Conservation (phyloP, 2,329 filamentous ascomycete species). For the Huntiella abstrusa region DNA sequence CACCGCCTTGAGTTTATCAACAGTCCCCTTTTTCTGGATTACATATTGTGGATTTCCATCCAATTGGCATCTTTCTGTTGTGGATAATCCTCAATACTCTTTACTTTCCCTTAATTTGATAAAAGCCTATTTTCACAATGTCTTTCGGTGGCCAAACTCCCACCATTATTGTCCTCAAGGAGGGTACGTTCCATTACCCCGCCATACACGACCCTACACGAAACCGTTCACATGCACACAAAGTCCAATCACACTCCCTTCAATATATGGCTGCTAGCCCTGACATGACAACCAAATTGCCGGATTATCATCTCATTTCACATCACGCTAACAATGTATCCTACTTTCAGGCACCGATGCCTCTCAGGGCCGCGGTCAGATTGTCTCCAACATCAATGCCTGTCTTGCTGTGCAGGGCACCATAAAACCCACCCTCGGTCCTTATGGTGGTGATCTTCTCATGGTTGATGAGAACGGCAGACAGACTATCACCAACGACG, state of each 20-base stretch:
- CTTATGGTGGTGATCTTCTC: conserved; percentile 89
- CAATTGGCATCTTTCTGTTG: background rate
- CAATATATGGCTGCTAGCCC: background rate
- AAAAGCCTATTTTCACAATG: conserved; percentile 34
- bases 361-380: conserved; percentile 91
- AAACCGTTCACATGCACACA: too few relatives aligned
- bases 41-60: background rate
- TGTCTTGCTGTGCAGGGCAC: conserved; percentile 90
- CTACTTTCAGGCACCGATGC: conserved; percentile 63
- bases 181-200: conserved; percentile 47
- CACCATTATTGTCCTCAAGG: conserved; percentile 94
- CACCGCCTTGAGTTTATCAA: conserved; percentile 9
- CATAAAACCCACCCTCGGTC: conserved; percentile 87
- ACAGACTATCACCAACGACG: conserved; percentile 98
- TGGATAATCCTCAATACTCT: background rate
- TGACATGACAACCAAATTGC: background rate
- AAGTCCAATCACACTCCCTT: background rate
- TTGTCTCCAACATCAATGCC: conserved; percentile 96
- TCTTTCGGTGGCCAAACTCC: conserved; percentile 95
- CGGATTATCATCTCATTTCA: background rate
- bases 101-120: background rate
- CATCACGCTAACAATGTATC: conserved; percentile 2
- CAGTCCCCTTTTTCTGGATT: conserved; percentile 1
- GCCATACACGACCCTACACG: conserved; percentile 15
- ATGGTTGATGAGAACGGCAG: conserved; percentile 89